Evolutionary conservation across 1,284 basidiomycete species (phyloP), one percentile per base, ranked within the genome.

Genomic region (Wolfiporia cocos): DNA sequence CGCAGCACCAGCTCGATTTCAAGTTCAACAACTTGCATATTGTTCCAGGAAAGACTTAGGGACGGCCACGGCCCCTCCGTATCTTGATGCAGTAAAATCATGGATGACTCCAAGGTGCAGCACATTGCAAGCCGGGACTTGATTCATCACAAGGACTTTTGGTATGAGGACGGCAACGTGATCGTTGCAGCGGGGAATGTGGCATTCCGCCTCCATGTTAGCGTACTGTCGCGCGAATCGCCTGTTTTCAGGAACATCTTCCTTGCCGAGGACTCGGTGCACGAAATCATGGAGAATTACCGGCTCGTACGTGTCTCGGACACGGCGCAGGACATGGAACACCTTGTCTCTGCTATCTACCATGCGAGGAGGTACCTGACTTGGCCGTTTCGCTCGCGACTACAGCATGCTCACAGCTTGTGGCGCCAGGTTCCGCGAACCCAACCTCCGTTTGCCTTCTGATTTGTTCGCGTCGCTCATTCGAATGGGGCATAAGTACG

Each of bases 151-250:
- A 38, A 35, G 17, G 34, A 39, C 3, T 32, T 44, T 24, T 44
- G 38, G 38, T 39, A 34, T 12, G 32, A 40, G 5, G 43, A 44
- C 22, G 43, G 43, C 24, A 44, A 22, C 38, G 24, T 44, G 38
- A 22, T 44, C 15, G 30, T 44, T 5, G 15, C 18, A 3, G 20
- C 37, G 11, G 38, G 22, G 19, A 20, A 22, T n/a, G 32, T 35
- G 5, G 38, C 37, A 6, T 44, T 44, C 26, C 43, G 43, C 21
- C 31, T 44, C n/a, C 37, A 44, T 24, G n/a, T 2, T 7, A 26
- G 38, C 26, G 23, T 44, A 5, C 18, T 44, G 10, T 35, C 32
- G 10, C n/a, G 26, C 9, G 15, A 39, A 9, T 39, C 38, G 4
- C 6, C n/a, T 21, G 20, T 15, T 5, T 28, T 37, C 20, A 28